Evolutionary conservation across 2,329 filamentous ascomycete species (phyloP).

Genomic region (Beauveria sp.): DNA sequence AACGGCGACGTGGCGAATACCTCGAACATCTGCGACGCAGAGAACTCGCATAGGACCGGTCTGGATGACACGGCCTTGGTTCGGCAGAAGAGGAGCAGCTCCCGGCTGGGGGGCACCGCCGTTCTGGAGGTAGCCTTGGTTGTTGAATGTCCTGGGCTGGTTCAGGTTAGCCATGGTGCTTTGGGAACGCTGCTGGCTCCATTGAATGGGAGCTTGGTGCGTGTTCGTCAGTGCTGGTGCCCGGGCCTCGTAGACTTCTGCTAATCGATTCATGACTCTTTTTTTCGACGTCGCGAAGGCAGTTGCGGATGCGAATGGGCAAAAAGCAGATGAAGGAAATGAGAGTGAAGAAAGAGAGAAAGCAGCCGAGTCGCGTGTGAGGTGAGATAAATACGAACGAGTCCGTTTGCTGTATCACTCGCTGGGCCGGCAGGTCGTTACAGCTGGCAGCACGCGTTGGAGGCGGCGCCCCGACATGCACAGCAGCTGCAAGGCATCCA

Average conservation of each 20-base stretch:
- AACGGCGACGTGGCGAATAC: constrained; percentile 31
- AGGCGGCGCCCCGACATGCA: constrained; percentile 1
- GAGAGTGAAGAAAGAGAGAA: neutral
- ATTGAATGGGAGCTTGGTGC: neutral
- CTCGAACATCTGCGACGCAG: constrained; percentile 66
- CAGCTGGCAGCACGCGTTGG: constrained; percentile 10
- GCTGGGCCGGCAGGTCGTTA: constrained; percentile 5
- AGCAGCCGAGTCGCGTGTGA: neutral
- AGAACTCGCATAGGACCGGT: constrained; percentile 59
- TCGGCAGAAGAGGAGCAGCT: constrained; percentile 57
- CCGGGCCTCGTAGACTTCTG: neutral
- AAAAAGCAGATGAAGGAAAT: neutral
- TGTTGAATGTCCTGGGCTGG: constrained; percentile 39
- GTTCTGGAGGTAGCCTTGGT: constrained; percentile 53
- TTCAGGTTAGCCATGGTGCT: constrained; percentile 17
- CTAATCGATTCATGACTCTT: neutral
- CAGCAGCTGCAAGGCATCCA: constrained; percentile 8
- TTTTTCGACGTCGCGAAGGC: neutral
- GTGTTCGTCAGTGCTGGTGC: neutral
- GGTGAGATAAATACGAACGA: neutral
- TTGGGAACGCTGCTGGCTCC: neutral
- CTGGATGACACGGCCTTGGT: constrained; percentile 60
- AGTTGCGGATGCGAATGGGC: neutral
- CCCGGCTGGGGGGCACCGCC: constrained; percentile 49
- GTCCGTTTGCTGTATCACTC: constrained; percentile 9